Percentiles rank a stretch among this genome's conserved stretches.
Evolutionary conservation across 129 eudicot species (phyloP).

Genomic region (Kitagawia praeruptora): DNA sequence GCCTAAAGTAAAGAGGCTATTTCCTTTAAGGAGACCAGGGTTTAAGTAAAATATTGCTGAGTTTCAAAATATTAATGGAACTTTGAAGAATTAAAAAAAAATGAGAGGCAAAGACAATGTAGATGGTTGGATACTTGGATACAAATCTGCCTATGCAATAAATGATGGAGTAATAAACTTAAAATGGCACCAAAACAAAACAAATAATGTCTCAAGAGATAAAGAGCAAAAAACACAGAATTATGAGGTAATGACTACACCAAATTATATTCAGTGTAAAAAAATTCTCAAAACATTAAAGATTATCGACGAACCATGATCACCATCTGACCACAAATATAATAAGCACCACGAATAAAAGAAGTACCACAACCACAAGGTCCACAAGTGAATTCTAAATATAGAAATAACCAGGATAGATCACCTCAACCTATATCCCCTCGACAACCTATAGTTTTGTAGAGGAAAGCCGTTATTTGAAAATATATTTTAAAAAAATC

Average conservation of each 20-base stretch:
- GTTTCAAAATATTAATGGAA: background rate
- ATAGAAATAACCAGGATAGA: background rate
- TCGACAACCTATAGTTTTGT: background rate
- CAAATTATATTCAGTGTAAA: background rate
- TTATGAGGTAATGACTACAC: background rate
- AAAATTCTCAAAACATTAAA: background rate
- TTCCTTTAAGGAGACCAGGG: background rate
- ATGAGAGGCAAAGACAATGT: background rate
- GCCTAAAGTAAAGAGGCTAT: background rate
- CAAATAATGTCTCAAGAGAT: background rate
- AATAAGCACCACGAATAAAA: background rate
- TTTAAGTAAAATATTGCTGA: background rate
- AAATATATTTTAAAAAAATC: background rate
- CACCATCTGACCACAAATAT: background rate
- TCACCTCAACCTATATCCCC: background rate
- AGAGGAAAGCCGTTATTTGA: background rate
- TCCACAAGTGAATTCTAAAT: background rate
- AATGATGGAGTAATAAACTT: background rate
- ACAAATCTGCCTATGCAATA: background rate
- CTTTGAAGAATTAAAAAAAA: background rate
- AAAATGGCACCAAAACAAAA: background rate
- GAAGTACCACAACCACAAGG: background rate
- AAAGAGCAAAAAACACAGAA: background rate
- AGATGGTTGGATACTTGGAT: background rate
- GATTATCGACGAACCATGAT: background rate